phyloP scores from a whole-genome alignment of 805 yeast genomes.

The Barnettozyma siamensis region DNA sequence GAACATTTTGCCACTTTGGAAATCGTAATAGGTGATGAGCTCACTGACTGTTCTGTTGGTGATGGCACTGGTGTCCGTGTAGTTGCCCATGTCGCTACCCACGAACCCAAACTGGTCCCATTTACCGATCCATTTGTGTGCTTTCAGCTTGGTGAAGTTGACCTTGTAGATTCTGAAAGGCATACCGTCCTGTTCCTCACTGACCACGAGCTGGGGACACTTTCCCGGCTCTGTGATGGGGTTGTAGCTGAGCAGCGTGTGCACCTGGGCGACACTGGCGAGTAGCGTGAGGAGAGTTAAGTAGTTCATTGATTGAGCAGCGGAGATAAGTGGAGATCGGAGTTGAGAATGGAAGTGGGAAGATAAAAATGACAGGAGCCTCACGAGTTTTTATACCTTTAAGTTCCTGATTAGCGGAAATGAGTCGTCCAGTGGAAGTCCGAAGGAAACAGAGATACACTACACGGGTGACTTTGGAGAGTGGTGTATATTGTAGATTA shows the following conservation, averaged over 20 bases:
- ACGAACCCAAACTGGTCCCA: conserved; percentile 1
- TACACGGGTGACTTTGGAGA: too few species aligned
- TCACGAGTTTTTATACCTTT: too few species aligned
- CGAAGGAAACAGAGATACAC: too few species aligned
- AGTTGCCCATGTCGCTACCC: neutral
- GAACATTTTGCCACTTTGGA: neutral
- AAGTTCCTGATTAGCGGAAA: too few species aligned
- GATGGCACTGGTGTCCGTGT: neutral
- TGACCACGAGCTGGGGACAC: neutral
- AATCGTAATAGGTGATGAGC: neutral
- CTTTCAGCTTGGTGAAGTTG: neutral
- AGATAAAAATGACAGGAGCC: too few species aligned
- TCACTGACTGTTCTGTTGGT: neutral
- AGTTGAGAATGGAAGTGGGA: too few species aligned
- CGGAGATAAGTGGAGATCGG: too few species aligned
- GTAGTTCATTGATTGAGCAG: neutral
- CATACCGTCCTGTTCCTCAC: too few species aligned
- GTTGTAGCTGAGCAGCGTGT: neutral
- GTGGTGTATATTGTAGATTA: too few species aligned
- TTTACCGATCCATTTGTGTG: neutral
- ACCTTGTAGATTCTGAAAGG: neutral
- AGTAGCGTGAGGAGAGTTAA: neutral
- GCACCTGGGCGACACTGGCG: neutral
- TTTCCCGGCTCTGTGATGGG: neutral
- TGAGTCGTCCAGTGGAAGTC: too few species aligned